Base-by-base conservation (phyloP, 148 eudicot species). In the Cornus suecica region DNA sequence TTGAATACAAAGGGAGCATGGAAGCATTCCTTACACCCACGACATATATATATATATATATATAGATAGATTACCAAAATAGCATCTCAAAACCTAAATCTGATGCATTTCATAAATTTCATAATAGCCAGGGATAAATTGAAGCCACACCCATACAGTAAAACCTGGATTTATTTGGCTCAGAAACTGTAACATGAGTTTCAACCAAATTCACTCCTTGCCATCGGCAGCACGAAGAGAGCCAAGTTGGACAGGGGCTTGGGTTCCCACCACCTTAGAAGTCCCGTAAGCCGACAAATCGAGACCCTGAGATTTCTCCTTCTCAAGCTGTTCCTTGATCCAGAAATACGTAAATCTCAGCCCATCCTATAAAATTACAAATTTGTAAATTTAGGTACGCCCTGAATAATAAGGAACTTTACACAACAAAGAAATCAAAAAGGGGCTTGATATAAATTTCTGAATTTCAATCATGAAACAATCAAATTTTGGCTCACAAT, bases 231-330 rank as follows among this genome's bases (percentile, higher is more conserved):
- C 62, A 18, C 62, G 62, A 22, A 58, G 62, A 0, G 62, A 58
- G 23, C 62, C 62, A 5, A 58, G 62, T 6, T 58, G 62, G 6
- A 58, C 62, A 58, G 62, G 62, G 8, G 62, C 62, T n/a, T 58
- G 62, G 24, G 62, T 58, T 58, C 62, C 62, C 24, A 58, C 62
- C 23, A 58, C 62, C 62, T 58, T 58, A 3, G 62, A 58, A 22
- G 62, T 20, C 6, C 93, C 97, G 71, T 91, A 91, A 74, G 69
- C 73, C 2, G 91, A 76, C 45, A 87, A 70, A 72, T 91, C 88
- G 41, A 79, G 66, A 23, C 97, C 97, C 75, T 79, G 37, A 14
- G 79, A 61, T 73, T 88, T 89, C 86, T 91, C 97, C 83, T 91
- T 91, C 88, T 89, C 93, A 23, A 89, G 80, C 76, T 91, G 45